These are phyloP conservation scores for Centaurea solstitialis DNA, from an alignment of 129 eudicot species.

Conservation along the genomic window DNA sequence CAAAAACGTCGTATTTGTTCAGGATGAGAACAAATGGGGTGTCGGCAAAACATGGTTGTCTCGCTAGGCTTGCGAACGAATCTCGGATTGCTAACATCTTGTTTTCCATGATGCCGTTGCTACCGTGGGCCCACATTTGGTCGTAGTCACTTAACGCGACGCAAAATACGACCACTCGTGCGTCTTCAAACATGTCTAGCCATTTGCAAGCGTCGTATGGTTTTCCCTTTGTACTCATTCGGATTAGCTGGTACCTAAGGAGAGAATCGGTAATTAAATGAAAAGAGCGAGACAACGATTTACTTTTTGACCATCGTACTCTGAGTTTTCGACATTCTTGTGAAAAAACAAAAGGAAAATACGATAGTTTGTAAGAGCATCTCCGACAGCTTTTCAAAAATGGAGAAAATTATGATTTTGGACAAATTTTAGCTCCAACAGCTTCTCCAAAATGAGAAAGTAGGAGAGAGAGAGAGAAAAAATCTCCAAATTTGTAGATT, in stretches of 20 bases:
- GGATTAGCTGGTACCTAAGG: constrained; percentile 45
- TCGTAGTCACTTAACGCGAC: constrained; percentile 49
- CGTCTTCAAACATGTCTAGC: constrained; percentile 58
- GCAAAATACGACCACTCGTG: constrained; percentile 37
- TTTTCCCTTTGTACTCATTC: constrained; percentile 34
- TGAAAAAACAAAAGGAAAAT: neutral
- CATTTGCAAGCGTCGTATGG: constrained; percentile 34
- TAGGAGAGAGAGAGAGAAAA: too few relatives aligned
- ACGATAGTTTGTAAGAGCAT: neutral
- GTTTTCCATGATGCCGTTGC: constrained; percentile 21
- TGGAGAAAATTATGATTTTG: too few relatives aligned
- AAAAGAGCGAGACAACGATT: neutral
- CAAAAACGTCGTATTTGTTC: constrained; percentile 46
- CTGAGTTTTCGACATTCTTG: too few relatives aligned
- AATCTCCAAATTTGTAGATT: too few relatives aligned
- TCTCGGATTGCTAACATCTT: constrained; percentile 46
- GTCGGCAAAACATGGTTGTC: constrained; percentile 32
- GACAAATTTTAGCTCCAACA: too few relatives aligned
- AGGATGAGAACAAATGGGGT: constrained; percentile 41
- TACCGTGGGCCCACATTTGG: constrained; percentile 22
- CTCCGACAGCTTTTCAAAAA: too few relatives aligned
- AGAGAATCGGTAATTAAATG: neutral
- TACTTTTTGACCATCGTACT: neutral
- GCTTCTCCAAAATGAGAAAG: too few relatives aligned
- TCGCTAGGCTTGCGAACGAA: constrained; percentile 38